Base-by-base conservation (phyloP, 2,329 filamentous ascomycete species). In the Cercospora sp. region DNA sequence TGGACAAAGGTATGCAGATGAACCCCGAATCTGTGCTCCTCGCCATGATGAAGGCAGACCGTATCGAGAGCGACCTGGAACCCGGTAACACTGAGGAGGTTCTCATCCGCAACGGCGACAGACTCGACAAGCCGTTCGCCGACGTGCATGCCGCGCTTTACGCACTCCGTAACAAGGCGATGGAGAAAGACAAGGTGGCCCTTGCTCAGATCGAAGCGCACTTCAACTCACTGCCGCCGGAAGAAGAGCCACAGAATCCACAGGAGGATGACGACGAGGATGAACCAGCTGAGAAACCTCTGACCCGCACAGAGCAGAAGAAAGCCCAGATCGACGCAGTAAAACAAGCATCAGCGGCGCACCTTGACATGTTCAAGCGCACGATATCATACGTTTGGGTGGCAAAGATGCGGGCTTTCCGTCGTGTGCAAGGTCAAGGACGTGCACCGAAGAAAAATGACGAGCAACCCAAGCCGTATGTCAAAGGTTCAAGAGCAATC, bases 311-410 rank as follows among this genome's bases (percentile, higher is more conserved):
- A 67, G 83, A 84, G 2, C 82, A 84, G 23, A 84, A 87, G 67
- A 80, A 85, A 42, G 78, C 79, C 18, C 85, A 89, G 72, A 83
- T 89, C 53, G 83, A 87, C 64, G 83, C 84, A 5, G 83, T 89
- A 53, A 84, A 85, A 75, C 87, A 91, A 68, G 89, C 89, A 10
- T 91, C 91, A 75, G 87, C 88, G 7, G 86, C 87, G 5, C 92
- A 97, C 76, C 88, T 90, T 36, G 89, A 90, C 30, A 84, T 91
- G 16, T 85, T 98, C 23, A 94, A 91, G 51, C 90, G 91, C 74
- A 94, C 92, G 1, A 90, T 99, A 65, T 97, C 95, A 0, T 94
- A 93, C 75, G 90, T 93, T 4, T 99, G 95, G 95, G 96, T 98
- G 75, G 93, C 93, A 16, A 84, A 98, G 68, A 96, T 97, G 81